Evolutionary conservation across 345 rosid species (phyloP).

Genomic region (Noccaea caerulescens): DNA sequence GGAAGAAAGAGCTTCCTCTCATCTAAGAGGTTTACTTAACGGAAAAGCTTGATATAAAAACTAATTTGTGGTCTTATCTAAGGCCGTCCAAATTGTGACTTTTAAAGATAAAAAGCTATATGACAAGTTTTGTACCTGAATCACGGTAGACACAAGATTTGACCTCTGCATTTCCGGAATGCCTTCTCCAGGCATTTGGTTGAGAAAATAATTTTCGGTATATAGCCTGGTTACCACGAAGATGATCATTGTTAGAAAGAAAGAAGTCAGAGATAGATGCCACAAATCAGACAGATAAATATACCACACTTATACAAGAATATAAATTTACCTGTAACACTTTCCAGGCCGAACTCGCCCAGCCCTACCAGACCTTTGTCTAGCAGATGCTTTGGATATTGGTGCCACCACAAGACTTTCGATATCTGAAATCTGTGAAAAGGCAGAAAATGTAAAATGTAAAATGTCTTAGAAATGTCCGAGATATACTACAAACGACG

Average conservation of each 20-base stretch:
- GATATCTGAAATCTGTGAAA: constrained; percentile 77
- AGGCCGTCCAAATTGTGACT: background rate
- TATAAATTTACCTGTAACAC: constrained; percentile 75
- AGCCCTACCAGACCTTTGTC: constrained; percentile 97
- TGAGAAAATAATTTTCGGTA: constrained; percentile 81
- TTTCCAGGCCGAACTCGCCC: constrained; percentile 96
- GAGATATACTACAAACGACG: background rate
- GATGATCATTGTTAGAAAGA: background rate
- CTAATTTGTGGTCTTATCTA: background rate
- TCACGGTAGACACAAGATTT: constrained; percentile 83
- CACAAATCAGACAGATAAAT: constrained; percentile 6
- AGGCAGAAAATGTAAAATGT: constrained; percentile 12
- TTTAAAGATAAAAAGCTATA: background rate
- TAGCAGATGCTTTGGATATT: constrained; percentile 95
- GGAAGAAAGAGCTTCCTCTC: constrained; percentile 25
- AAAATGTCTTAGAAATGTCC: constrained; percentile 16
- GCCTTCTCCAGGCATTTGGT: constrained; percentile 81
- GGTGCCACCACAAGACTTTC: constrained; percentile 95
- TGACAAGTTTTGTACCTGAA: constrained; percentile 62
- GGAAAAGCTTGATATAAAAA: background rate
- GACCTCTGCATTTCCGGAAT: constrained; percentile 98
- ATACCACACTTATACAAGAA: constrained; percentile 5
- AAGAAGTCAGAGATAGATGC: background rate
- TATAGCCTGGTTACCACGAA: constrained; percentile 62
- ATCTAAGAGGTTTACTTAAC: background rate